Evolutionary conservation across 371 early-diverging fungal species (phyloP).

Genomic region (Saksenaea vasiformis): DNA sequence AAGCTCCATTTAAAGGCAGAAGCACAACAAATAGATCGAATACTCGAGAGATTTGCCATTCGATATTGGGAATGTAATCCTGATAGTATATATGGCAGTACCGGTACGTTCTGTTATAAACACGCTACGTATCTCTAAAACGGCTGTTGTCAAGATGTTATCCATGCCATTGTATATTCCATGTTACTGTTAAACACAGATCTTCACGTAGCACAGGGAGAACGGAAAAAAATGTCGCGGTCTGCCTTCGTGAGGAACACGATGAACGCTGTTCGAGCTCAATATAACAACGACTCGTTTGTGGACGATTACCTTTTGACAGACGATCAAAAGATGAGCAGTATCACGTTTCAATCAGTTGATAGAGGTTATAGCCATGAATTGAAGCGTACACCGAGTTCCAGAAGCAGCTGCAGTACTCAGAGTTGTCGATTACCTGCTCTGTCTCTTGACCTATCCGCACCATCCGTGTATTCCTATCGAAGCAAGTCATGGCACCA

Average conservation of each 20-base stretch:
- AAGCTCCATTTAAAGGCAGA: constrained; percentile 86
- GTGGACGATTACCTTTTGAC: constrained; percentile 3
- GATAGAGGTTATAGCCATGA: constrained; percentile 8
- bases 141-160: constrained; percentile 55
- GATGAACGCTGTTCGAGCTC: constrained; percentile 52
- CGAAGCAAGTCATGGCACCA: constrained; percentile 33
- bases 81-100: constrained; percentile 50
- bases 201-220: constrained; percentile 81
- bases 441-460: neutral
- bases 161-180: constrained; percentile 87
- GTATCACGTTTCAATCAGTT: constrained; percentile 14
- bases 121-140: neutral
- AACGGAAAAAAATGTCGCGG: constrained; percentile 62
- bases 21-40: constrained; percentile 89
- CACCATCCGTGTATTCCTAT: constrained; percentile 1
- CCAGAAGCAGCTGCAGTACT: constrained; percentile 10
- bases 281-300: constrained; percentile 22
- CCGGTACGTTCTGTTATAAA: constrained; percentile 24
- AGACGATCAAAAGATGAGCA: constrained; percentile 18
- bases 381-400: constrained; percentile 19
- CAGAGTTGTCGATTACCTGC: constrained; percentile 8
- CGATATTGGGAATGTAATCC: constrained; percentile 86
- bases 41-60: constrained; percentile 76
- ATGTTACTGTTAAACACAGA: constrained; percentile 91
- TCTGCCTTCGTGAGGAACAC: constrained; percentile 67